A percentile compares a stretch with the other conserved stretches of the same genome.
Evolutionary conservation across 306 rosid species (phyloP).

Genomic region (Alnus rubra): DNA sequence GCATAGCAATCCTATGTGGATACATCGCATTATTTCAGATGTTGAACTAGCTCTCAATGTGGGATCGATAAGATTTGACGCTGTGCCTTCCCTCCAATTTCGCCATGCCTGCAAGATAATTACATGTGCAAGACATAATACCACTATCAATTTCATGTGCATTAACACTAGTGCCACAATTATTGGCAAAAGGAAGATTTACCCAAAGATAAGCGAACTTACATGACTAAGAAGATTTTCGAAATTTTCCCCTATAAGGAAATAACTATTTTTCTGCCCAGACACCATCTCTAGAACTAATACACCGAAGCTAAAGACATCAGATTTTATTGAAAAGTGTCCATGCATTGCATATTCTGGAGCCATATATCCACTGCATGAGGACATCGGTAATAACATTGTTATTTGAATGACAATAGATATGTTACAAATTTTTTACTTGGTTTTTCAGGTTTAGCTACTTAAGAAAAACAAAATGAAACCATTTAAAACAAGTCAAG

Average conservation of each 20-base stretch:
- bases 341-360: constrained; percentile 18
- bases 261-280: constrained; percentile 7
- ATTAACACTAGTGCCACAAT: neutral
- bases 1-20: constrained; percentile 63
- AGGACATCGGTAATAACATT: neutral
- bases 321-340: constrained; percentile 1
- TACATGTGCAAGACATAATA: neutral
- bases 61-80: constrained; percentile 10
- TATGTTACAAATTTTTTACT: too few species aligned
- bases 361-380: constrained; percentile 21
- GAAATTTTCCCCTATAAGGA: constrained; percentile 14
- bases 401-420: too few species aligned
- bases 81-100: constrained; percentile 19
- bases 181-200: neutral
- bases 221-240: constrained; percentile 37
- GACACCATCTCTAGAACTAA: constrained; percentile 1
- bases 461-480: too few species aligned
- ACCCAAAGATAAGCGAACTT: neutral
- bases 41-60: neutral
- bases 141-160: too few species aligned
- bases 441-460: too few species aligned
- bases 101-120: constrained; percentile 24
- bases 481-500: too few species aligned
- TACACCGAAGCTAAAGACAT: constrained; percentile 9
- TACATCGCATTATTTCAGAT: constrained; percentile 37